These are phyloP conservation scores for Cyclanthera cordifolia DNA, from an alignment of 306 rosid genomes.

Conservation along the genomic window DNA sequence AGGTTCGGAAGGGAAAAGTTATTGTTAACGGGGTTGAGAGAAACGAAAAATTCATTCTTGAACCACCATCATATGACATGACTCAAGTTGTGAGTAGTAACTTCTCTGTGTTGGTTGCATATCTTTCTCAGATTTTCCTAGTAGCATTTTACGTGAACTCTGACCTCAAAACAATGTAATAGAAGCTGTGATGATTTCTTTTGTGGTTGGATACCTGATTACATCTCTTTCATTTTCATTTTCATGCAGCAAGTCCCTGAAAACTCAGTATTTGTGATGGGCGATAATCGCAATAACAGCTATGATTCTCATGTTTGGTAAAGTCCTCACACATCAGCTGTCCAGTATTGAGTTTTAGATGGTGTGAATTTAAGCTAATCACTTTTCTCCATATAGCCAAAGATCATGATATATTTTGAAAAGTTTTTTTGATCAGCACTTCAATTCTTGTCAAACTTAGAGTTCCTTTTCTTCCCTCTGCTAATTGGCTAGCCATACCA, in stretches of 20 bases:
- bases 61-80: conserved; percentile 79
- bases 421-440: not conserved
- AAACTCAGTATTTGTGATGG: conserved; percentile 85
- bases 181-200: not conserved
- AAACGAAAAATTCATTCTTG: conserved; percentile 62
- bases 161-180: not conserved
- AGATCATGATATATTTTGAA: not conserved
- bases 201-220: not conserved
- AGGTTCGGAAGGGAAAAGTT: conserved; percentile 85
- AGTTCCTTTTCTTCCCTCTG: conserved; percentile 1
- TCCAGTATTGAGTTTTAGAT: not conserved
- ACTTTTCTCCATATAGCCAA: not conserved
- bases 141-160: not conserved
- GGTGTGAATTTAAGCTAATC: not conserved
- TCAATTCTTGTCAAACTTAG: not conserved
- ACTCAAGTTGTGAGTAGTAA: conserved; percentile 54
- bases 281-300: conserved; percentile 97
- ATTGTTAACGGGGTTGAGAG: conserved; percentile 88
- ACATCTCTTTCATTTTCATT: conserved; percentile 13
- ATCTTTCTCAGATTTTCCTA: not conserved
- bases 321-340: conserved; percentile 9
- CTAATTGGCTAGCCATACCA: conserved; percentile 16
- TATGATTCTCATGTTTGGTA: conserved; percentile 95
- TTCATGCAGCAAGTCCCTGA: conserved; percentile 67
- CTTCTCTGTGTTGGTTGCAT: not conserved